Evolutionary conservation across 805 yeast genomes (phyloP), one percentile per base, ranked within the genome.

Genomic region (Blastobotrys robertii): DNA sequence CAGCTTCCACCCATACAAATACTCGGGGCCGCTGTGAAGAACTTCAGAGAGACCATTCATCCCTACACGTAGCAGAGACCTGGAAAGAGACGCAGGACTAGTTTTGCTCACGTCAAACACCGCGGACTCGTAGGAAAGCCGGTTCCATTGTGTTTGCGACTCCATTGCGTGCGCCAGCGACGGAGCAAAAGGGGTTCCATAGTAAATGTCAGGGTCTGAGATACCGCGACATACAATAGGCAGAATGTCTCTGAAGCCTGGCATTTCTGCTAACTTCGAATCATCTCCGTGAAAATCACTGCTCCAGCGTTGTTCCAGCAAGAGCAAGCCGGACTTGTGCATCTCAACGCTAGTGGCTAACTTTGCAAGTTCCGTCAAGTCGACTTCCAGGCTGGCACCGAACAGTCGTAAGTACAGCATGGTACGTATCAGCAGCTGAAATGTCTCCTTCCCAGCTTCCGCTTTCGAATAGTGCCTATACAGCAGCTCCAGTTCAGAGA

Each of bases 1-100:
- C 34, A 88, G 60, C 54, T 82, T 82, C 86, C 95, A 81, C 1
- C 79, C 74, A 76, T 86, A 79, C 45, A 73, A 77, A 55, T 71
- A 82, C 1, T 60, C 45, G 58, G 57, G 15, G 54, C 56, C 1
- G 48, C 41, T 8, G 29, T 11, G 41, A 16, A 70, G 58, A n/a
- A 75, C 49, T 30, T 65, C 67, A 0, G 88, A 71, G 1, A 80
- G 50, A 0, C 87, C 84, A 46, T 65, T 62, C 44, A 79, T 59
- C 0, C 92, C 88, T 49, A 69, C 68, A 0, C 59, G 42, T 10
- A 70, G 56, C 48, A 79, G 58, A 0, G 80, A 65, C 2, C 56
- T 46, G 2, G 70, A 42, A 31, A 70, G 39, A 42, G 34, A 12
- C 16, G 16, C 44, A 30, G 33, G 47, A n/a, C 47, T 16, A 14